phyloP scores from a whole-genome alignment of 768 basidiomycete species.

The Crepidotus variabilis region DNA sequence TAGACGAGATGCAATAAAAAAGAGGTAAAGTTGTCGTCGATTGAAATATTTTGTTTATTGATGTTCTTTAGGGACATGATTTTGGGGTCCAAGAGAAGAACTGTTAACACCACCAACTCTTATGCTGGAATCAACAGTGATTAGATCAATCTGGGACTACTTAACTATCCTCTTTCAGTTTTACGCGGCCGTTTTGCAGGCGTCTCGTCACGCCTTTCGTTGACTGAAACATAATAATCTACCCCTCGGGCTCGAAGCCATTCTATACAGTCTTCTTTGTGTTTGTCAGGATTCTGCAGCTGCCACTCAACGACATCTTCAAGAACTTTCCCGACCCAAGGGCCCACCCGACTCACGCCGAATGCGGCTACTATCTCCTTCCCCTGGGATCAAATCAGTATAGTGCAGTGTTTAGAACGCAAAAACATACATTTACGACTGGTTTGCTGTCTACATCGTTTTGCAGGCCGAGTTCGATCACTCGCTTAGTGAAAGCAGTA shows the following conservation, averaged over 20 bases:
- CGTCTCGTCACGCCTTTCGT: slow-evolving; percentile 22
- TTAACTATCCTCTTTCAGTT: background rate
- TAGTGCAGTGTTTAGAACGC: background rate
- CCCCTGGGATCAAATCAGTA: slow-evolving; percentile 48
- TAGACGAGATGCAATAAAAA: slow-evolving; percentile 67
- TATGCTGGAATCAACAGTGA: background rate
- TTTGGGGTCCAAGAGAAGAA: slow-evolving; percentile 65
- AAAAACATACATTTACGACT: slow-evolving; percentile 67
- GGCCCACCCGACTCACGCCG: slow-evolving; percentile 53
- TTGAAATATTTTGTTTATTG: slow-evolving; percentile 1
- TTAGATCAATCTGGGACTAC: background rate
- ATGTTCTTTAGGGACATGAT: slow-evolving; percentile 65
- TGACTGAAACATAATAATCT: slow-evolving; percentile 32
- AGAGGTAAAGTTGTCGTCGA: slow-evolving; percentile 40
- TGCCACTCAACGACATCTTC: slow-evolving; percentile 82
- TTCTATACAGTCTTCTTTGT: slow-evolving; percentile 59
- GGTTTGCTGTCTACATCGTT: slow-evolving; percentile 64
- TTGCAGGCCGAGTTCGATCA: slow-evolving; percentile 62
- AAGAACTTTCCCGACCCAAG: slow-evolving; percentile 64
- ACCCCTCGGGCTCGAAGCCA: slow-evolving; percentile 64
- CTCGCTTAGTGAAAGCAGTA: slow-evolving; percentile 54
- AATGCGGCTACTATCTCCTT: slow-evolving; percentile 56
- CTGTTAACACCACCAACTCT: slow-evolving; percentile 15
- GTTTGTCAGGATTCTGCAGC: slow-evolving; percentile 65
- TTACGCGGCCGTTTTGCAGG: slow-evolving; percentile 36